Evolutionary conservation across 2,329 filamentous ascomycete genomes (phyloP).

Genomic region (Colletotrichum sojae): DNA sequence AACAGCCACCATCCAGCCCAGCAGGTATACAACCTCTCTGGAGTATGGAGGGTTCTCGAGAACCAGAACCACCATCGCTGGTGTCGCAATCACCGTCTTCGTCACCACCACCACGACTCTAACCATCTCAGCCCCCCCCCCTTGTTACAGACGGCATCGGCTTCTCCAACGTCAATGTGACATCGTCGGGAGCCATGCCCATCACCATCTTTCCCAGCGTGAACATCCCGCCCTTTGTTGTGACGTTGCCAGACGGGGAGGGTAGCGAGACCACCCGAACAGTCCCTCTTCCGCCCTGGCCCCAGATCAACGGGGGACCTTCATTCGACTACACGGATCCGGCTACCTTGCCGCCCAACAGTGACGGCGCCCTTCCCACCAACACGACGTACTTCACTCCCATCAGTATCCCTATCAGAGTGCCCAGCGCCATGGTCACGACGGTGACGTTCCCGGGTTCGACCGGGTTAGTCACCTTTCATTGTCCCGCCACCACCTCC

Average conservation of each 20-base stretch:
- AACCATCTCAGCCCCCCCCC: constrained; percentile 35
- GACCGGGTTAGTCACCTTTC: neutral
- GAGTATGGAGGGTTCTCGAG: constrained; percentile 42
- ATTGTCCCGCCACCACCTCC: constrained; percentile 6
- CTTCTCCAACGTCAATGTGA: constrained; percentile 44
- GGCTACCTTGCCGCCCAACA: constrained; percentile 22
- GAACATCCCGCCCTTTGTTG: constrained; percentile 26
- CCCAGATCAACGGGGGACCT: constrained; percentile 30
- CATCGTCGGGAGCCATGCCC: constrained; percentile 21
- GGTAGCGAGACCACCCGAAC: constrained; percentile 41
- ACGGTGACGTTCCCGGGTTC: constrained; percentile 11
- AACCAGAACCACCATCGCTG: constrained; percentile 24
- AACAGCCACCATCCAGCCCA: constrained; percentile 40
- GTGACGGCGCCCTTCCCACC: neutral
- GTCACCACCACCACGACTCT: constrained; percentile 34
- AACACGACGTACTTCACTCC: constrained; percentile 2
- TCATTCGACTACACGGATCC: constrained; percentile 6
- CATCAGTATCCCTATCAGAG: neutral
- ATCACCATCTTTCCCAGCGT: constrained; percentile 40
- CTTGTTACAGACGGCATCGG: constrained; percentile 31
- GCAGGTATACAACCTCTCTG: constrained; percentile 42
- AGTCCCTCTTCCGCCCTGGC: constrained; percentile 44
- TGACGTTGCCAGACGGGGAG: constrained; percentile 40
- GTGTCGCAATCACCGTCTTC: constrained; percentile 1
- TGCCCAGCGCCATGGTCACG: constrained; percentile 6